phyloP scores from a whole-genome alignment of 108 stramenopile genomes.

The Chaetoceros muelleri region DNA sequence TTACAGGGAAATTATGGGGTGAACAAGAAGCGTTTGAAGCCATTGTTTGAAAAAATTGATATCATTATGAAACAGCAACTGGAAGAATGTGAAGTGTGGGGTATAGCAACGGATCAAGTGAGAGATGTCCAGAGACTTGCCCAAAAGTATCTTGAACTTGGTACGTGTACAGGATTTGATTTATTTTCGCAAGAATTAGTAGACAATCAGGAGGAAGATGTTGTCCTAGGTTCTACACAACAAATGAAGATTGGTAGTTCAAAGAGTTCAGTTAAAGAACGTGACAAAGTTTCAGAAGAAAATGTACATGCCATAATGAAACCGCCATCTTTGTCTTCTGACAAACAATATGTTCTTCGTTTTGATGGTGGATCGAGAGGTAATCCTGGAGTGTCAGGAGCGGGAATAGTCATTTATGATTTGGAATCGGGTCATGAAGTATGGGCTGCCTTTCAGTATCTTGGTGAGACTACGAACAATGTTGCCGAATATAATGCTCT shows the following conservation, averaged over 20 bases:
- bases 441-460: conserved; percentile 54
- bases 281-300: not conserved
- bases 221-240: not conserved
- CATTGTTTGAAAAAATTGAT: not conserved
- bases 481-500: conserved; percentile 66
- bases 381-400: conserved; percentile 50
- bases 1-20: conserved; percentile 31
- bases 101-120: not conserved
- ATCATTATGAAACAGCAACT: conserved; percentile 1
- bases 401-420: conserved; percentile 67
- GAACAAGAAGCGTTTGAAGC: conserved; percentile 10
- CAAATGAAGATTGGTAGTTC: conserved; percentile 8
- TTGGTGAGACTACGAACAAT: conserved; percentile 63
- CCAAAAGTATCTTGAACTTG: conserved; percentile 11
- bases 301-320: conserved; percentile 9
- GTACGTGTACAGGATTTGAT: not conserved
- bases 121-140: conserved; percentile 3
- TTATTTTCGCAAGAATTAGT: conserved; percentile 7
- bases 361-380: conserved; percentile 79
- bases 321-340: conserved; percentile 9
- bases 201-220: not conserved
- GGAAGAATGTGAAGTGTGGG: conserved; percentile 3
- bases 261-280: conserved; percentile 8
- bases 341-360: conserved; percentile 36
- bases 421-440: conserved; percentile 28